A percentile compares a stretch with the other conserved stretches of the same genome.
These are phyloP conservation scores for Dendrocalamus latiflorus DNA, from an alignment of 202 grass and related monocot genomes.

Conservation along the genomic window DNA sequence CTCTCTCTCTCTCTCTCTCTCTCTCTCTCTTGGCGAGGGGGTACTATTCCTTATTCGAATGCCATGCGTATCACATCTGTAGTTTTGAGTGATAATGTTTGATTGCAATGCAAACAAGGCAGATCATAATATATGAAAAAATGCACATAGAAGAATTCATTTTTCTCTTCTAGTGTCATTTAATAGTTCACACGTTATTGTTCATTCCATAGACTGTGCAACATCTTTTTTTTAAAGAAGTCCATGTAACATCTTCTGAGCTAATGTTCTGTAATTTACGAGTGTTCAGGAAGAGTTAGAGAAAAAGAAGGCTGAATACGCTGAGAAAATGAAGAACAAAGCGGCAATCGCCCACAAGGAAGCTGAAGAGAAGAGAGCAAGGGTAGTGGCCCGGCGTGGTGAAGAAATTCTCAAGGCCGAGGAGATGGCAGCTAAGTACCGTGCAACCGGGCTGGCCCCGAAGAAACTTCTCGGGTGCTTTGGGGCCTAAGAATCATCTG, in stretches of 20 bases:
- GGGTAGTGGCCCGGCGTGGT: slow-evolving; percentile 31
- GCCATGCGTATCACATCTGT: neutral
- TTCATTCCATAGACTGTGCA: neutral
- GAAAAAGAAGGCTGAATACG: slow-evolving; percentile 58
- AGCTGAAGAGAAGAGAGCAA: slow-evolving; percentile 68
- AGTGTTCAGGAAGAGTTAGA: slow-evolving; percentile 52
- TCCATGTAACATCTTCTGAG: neutral
- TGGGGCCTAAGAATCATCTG: slow-evolving; percentile 19
- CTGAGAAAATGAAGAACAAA: slow-evolving; percentile 67
- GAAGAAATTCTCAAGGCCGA: slow-evolving; percentile 63
- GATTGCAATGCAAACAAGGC: neutral
- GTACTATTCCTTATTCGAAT: neutral
- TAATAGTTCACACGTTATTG: neutral
- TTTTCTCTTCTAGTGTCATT: neutral
- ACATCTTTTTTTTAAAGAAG: neutral
- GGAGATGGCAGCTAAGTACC: slow-evolving; percentile 57
- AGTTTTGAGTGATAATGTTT: neutral
- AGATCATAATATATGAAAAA: neutral
- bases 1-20: too few species aligned
- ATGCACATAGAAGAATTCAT: neutral
- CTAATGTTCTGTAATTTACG: slow-evolving; percentile 4
- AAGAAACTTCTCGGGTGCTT: slow-evolving; percentile 65
- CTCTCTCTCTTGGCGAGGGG: too few species aligned
- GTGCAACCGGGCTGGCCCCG: slow-evolving; percentile 45
- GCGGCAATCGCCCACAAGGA: slow-evolving; percentile 41